These are phyloP conservation scores for Vishniacozyma victoriae DNA, from an alignment of 768 basidiomycete species.

Conservation along the genomic window DNA sequence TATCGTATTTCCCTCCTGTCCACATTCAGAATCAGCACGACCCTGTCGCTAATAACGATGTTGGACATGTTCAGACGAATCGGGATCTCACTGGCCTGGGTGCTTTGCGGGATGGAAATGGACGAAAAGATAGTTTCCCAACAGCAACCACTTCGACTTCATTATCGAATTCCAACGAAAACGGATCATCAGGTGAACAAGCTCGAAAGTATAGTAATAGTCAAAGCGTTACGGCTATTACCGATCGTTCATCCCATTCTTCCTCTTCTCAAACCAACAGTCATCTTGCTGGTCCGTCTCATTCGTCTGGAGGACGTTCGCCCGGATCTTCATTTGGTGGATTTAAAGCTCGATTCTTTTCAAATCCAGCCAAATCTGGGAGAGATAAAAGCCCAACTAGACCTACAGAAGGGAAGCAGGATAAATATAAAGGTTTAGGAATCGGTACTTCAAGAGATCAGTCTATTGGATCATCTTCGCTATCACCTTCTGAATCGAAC, in stretches of 20 bases:
- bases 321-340: constrained; percentile 16
- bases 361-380: constrained; percentile 10
- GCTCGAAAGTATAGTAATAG: too few species aligned
- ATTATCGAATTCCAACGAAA: too few species aligned
- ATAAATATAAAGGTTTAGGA: constrained; percentile 27
- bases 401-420: constrained; percentile 7
- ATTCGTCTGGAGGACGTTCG: constrained; percentile 9
- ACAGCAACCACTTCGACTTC: too few species aligned
- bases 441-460: constrained; percentile 15
- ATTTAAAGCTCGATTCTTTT: constrained; percentile 39
- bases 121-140: too few species aligned
- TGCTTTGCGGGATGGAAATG: too few species aligned
- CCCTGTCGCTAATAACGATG: too few species aligned
- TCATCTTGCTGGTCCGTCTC: neutral
- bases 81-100: too few species aligned
- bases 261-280: constrained; percentile 13
- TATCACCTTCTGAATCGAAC: constrained; percentile 13
- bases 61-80: too few species aligned
- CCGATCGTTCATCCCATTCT: constrained; percentile 30
- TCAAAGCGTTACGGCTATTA: constrained; percentile 13
- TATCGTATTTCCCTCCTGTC: too few species aligned
- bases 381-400: neutral
- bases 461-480: constrained; percentile 23
- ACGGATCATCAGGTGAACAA: too few species aligned
- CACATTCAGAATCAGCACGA: too few species aligned